phyloP scores from a whole-genome alignment of 495 filamentous ascomycete species.

The Viridothelium virens region DNA sequence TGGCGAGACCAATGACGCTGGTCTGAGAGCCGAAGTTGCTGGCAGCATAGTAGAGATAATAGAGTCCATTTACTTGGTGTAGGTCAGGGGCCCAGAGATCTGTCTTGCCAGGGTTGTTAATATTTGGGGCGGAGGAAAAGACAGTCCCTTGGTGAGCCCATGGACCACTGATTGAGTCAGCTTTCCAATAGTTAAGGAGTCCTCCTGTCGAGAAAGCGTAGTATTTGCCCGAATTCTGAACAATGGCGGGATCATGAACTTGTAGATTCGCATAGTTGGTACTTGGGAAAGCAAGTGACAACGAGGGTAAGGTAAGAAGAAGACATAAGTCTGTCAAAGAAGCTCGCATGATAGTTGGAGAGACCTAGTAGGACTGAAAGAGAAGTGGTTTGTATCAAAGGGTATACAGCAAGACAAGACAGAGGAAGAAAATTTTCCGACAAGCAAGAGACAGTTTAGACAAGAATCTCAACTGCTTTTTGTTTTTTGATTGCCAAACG shows the following conservation, averaged over 20 bases:
- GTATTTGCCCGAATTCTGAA: conserved; percentile 56
- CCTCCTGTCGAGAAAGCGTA: conserved; percentile 64
- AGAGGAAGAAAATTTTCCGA: no score
- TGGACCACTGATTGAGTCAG: conserved; percentile 51
- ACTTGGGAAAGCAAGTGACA: background rate
- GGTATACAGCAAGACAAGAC: no score
- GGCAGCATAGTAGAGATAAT: conserved; percentile 68
- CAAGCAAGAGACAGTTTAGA: no score
- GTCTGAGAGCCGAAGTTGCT: conserved; percentile 55
- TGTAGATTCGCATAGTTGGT: conserved; percentile 27
- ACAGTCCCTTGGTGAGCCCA: conserved; percentile 55
- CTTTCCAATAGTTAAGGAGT: conserved; percentile 51
- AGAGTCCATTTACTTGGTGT: conserved; percentile 44
- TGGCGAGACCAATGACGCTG: conserved; percentile 61
- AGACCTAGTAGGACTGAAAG: no score
- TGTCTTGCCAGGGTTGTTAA: conserved; percentile 46
- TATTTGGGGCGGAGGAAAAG: conserved; percentile 50
- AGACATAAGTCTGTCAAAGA: background rate
- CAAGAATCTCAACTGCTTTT: no score
- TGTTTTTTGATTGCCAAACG: no score
- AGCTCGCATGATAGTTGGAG: background rate
- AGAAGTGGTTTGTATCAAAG: no score
- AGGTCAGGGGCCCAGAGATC: conserved; percentile 67
- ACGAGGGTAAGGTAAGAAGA: background rate
- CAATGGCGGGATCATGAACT: conserved; percentile 57